phyloP scores from a whole-genome alignment of 2,329 filamentous ascomycete species.

The Aspergillus flavus region DNA sequence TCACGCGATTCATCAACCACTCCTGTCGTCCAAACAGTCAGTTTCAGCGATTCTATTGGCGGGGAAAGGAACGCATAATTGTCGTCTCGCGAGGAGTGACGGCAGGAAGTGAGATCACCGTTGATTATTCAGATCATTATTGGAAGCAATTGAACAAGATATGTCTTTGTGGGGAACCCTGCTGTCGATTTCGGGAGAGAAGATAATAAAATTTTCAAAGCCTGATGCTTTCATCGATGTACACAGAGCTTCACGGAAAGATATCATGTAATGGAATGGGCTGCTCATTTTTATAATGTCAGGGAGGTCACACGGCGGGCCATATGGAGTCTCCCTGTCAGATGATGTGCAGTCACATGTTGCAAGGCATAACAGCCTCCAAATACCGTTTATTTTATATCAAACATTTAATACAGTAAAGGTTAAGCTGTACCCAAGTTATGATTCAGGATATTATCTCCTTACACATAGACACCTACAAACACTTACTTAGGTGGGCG shows the following conservation, averaged over 20 bases:
- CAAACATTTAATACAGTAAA: not conserved
- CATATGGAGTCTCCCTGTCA: not conserved
- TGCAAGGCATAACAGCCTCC: not conserved
- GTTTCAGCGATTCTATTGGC: slow-evolving; percentile 60
- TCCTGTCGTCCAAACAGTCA: slow-evolving; percentile 61
- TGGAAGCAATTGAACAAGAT: slow-evolving; percentile 59
- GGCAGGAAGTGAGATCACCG: slow-evolving; percentile 58
- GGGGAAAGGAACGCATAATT: slow-evolving; percentile 57
- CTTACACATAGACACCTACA: not conserved
- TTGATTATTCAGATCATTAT: slow-evolving; percentile 62
- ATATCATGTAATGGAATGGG: not conserved
- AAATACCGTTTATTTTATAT: not conserved
- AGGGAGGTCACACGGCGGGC: not conserved
- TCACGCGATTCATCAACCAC: slow-evolving; percentile 62
- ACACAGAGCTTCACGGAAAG: not conserved
- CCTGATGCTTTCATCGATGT: not conserved
- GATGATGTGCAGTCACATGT: slow-evolving; percentile 1
- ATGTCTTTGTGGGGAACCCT: slow-evolving; percentile 57
- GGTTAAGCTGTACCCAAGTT: not conserved
- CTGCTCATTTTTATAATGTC: not conserved
- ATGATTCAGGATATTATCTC: not conserved
- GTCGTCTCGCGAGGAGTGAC: slow-evolving; percentile 59
- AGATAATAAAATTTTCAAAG: not conserved
- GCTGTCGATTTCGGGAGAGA: slow-evolving; percentile 41
- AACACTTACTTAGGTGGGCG: not conserved